Evolutionary conservation across 2,329 filamentous ascomycete species (phyloP), one percentile per base, ranked within the genome.

Genomic region (Beauveria sp.): DNA sequence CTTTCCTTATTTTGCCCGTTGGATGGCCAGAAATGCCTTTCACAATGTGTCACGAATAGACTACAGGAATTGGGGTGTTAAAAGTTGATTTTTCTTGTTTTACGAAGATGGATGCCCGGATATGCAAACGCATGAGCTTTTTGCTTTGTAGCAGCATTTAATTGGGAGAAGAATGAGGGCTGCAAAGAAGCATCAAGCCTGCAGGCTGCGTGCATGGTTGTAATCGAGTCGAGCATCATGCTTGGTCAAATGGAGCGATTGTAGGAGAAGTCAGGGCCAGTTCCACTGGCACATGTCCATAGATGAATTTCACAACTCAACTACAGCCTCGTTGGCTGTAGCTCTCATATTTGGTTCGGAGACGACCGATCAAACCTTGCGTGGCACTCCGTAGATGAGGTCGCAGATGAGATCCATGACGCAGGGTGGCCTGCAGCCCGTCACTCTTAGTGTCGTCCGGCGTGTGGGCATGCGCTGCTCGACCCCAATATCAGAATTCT

Each of bases 41-140:
- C 41, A 40, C 44, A 30, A 34, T 52, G 61, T 56, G 56, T 56
- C 55, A 40, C 47, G 51, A 50, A 57, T 62, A 60, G 62, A 59
- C 26, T 59, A 59, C 47, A 53, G 47, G 22, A 37, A 41, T 8
- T 28, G 26, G 44, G 44, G 26, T 52, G 56, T 43, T 34, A 44
- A 59, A 52, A 34, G 22, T 46, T 52, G 37, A 8, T 52, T 52
- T 51, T 59, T 30, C 12, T 51, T 20, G 34, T 41, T n/a, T 50
- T 40, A 9, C 22, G 22, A 58, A 22, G 46, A 58, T 26, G 44
- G 8, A 41, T 41, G 34, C 24, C 55, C 18, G 46, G 34, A 51
- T 50, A 16, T 6, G 22, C 30, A n/a, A 28, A 24, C 26, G 34
- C 55, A 51, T 30, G 34, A 37, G 12, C 14, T 58, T 47, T 58